Conservation (phyloP, 108 stramenopile species). For the Conticribra weissflogii region DNA sequence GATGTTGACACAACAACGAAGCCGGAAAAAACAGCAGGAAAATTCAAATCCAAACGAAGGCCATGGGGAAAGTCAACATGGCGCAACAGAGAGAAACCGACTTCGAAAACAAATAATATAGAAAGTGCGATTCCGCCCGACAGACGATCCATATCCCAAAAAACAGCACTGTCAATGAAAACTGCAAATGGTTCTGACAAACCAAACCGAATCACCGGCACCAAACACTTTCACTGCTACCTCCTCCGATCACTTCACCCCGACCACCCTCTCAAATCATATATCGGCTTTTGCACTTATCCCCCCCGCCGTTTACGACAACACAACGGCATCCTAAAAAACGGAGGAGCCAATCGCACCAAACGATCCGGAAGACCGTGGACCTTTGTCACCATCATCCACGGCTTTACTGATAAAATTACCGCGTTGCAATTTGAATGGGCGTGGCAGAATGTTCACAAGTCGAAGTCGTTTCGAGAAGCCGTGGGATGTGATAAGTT, state of each 20-base stretch:
- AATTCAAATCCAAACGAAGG: constrained; percentile 6
- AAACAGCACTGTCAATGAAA: no score
- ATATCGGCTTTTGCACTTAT: constrained; percentile 58
- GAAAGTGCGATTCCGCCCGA: background rate
- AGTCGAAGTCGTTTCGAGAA: constrained; percentile 56
- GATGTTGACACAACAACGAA: background rate
- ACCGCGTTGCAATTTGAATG: constrained; percentile 83
- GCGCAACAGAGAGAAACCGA: background rate
- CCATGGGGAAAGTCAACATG: constrained; percentile 5
- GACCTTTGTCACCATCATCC: constrained; percentile 62
- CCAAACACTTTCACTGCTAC: constrained; percentile 55
- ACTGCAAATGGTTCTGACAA: no score
- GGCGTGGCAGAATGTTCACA: constrained; percentile 79
- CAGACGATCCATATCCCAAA: no score
- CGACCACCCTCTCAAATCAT: constrained; percentile 50
- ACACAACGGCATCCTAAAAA: constrained; percentile 77
- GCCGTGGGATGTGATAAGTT: constrained; percentile 53
- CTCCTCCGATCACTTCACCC: constrained; percentile 57
- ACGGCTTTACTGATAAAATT: constrained; percentile 66
- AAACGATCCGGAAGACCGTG: constrained; percentile 71
- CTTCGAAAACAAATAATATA: background rate
- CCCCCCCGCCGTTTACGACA: constrained; percentile 69
- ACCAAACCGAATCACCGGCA: no score
- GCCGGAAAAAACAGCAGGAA: background rate
- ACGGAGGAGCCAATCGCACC: constrained; percentile 71